These are phyloP conservation scores for Verticillium zaregamsianum DNA, from an alignment of 2,329 filamentous ascomycete species.

Conservation along the genomic window DNA sequence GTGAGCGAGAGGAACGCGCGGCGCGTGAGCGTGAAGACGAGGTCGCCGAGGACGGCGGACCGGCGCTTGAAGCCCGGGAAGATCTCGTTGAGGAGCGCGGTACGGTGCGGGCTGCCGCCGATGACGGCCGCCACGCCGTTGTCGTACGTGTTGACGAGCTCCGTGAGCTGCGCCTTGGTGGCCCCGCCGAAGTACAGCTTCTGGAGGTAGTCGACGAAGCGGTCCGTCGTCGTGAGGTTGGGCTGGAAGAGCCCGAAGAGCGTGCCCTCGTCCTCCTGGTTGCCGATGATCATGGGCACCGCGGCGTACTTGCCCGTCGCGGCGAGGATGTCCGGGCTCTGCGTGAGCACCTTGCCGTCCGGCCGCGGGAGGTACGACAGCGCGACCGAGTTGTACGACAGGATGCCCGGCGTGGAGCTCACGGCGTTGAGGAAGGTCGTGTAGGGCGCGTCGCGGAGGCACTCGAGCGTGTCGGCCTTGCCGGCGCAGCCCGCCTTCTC, in stretches of 20 bases:
- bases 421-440: constrained; percentile 59
- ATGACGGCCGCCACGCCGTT: constrained; percentile 42
- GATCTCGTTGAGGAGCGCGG: constrained; percentile 61
- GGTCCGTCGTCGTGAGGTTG: constrained; percentile 59
- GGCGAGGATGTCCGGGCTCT: constrained; percentile 58
- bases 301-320: constrained; percentile 42
- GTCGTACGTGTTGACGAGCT: constrained; percentile 60
- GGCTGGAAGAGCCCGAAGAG: constrained; percentile 66
- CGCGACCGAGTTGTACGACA: constrained; percentile 65
- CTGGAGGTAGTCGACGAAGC: constrained; percentile 59
- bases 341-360: constrained; percentile 58
- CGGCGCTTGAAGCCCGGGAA: constrained; percentile 77
- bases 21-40: constrained; percentile 69
- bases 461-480: constrained; percentile 55
- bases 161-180: constrained; percentile 42
- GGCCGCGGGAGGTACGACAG: constrained; percentile 72
- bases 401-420: constrained; percentile 65
- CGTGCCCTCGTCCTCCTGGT: constrained; percentile 79
- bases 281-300: constrained; percentile 56
- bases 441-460: constrained; percentile 60
- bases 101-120: constrained; percentile 69
- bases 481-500: constrained; percentile 56
- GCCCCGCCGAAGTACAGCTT: constrained; percentile 57
- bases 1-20: constrained; percentile 56
- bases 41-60: constrained; percentile 70